These are phyloP conservation scores for Zasmidium angulare DNA, from an alignment of 2,329 filamentous ascomycete species.

Conservation along the genomic window DNA sequence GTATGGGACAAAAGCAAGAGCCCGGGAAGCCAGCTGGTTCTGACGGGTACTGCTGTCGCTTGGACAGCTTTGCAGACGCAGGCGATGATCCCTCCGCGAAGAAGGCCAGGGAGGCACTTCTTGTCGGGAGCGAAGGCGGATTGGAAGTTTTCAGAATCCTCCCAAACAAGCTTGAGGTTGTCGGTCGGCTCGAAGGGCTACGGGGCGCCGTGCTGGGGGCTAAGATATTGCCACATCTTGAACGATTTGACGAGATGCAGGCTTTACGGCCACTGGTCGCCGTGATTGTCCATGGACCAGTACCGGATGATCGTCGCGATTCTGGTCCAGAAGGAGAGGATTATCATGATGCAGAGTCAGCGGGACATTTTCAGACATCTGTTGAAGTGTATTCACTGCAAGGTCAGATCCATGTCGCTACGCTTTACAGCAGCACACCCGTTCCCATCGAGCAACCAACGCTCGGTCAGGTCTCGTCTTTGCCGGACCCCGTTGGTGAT, in stretches of 20 bases:
- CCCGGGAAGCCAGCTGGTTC: slow-evolving; percentile 39
- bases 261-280: slow-evolving; percentile 71
- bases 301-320: slow-evolving; percentile 48
- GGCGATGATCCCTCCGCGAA: slow-evolving; percentile 46
- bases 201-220: slow-evolving; percentile 78
- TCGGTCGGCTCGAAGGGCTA: slow-evolving; percentile 72
- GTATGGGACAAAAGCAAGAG: slow-evolving; percentile 25
- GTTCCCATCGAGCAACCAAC: slow-evolving; percentile 43
- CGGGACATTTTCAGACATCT: slow-evolving; percentile 71
- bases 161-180: slow-evolving; percentile 67
- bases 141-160: slow-evolving; percentile 73
- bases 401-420: slow-evolving; percentile 69
- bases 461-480: slow-evolving; percentile 24
- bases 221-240: slow-evolving; percentile 74
- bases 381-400: slow-evolving; percentile 86
- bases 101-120: slow-evolving; percentile 61
- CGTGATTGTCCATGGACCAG: slow-evolving; percentile 76
- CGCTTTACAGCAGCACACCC: slow-evolving; percentile 70
- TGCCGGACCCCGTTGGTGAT: slow-evolving; percentile 67
- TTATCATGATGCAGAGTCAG: slow-evolving; percentile 40
- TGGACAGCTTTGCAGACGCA: slow-evolving; percentile 65
- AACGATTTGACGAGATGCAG: slow-evolving; percentile 50
- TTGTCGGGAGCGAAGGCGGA: slow-evolving; percentile 78
- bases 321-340: slow-evolving; percentile 34
- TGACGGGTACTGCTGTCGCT: slow-evolving; percentile 75